A percentile compares a stretch with the other conserved stretches of the same genome.
Conservation (phyloP, 345 rosid species). For the Eucalyptus albens region DNA sequence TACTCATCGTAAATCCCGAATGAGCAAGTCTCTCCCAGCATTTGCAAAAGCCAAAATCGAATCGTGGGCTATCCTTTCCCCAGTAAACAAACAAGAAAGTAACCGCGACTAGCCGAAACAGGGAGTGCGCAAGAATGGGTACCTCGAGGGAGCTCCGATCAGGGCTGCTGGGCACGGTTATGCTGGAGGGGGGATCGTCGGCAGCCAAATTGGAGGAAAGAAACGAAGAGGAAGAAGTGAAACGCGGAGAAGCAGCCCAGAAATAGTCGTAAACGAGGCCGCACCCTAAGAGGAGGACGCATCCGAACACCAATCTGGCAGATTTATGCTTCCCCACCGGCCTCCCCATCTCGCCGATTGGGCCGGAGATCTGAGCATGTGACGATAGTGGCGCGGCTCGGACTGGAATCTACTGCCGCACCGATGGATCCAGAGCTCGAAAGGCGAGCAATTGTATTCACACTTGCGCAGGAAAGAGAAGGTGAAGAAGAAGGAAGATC, state of each 20-base stretch:
- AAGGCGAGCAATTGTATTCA: not conserved
- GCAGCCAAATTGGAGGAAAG: slow-evolving; percentile 6
- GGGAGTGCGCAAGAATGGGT: not conserved
- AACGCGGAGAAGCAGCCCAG: slow-evolving; percentile 77
- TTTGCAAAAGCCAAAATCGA: not conserved
- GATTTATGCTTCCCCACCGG: slow-evolving; percentile 32
- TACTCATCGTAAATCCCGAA: not conserved
- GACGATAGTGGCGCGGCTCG: not conserved
- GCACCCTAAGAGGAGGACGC: slow-evolving; percentile 30
- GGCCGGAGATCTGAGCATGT: not conserved
- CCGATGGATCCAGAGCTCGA: not conserved
- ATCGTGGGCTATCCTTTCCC: not conserved
- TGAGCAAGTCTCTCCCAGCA: not conserved
- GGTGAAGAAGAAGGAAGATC: not conserved
- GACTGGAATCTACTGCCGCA: not conserved
- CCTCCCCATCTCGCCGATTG: slow-evolving; percentile 22
- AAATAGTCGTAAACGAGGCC: slow-evolving; percentile 62
- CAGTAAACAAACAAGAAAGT: not conserved
- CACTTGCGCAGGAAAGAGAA: not conserved
- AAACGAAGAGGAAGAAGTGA: slow-evolving; percentile 19
- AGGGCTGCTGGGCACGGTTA: slow-evolving; percentile 1
- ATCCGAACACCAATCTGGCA: slow-evolving; percentile 23
- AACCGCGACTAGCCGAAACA: not conserved
- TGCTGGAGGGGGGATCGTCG: not conserved
- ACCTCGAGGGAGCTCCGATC: not conserved